Percentiles rank a stretch among this genome's conserved stretches.
These are phyloP conservation scores for Aspergillus indologenus DNA, from an alignment of 495 filamentous ascomycete species.

Conservation along the genomic window DNA sequence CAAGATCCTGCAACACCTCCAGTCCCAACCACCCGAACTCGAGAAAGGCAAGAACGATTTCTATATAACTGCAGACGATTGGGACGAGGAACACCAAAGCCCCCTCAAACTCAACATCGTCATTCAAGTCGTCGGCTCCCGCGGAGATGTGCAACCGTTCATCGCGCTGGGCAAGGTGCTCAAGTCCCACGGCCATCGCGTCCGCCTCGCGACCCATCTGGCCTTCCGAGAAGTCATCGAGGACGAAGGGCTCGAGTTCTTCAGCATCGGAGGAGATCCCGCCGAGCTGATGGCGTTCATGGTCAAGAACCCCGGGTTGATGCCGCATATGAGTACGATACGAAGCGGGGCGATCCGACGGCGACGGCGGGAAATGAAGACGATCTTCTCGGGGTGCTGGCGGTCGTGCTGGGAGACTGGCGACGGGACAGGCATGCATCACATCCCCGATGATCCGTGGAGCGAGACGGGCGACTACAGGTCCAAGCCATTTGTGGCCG, in stretches of 20 bases:
- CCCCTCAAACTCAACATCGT: conserved; percentile 65
- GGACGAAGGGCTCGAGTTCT: conserved; percentile 74
- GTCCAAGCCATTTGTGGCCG: conserved; percentile 65
- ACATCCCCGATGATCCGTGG: conserved; percentile 30
- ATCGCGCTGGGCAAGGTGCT: conserved; percentile 63
- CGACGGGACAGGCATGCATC: conserved; percentile 42
- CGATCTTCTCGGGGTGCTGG: conserved; percentile 78
- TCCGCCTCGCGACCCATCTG: conserved; percentile 73
- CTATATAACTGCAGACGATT: neutral
- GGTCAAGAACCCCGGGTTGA: conserved; percentile 80
- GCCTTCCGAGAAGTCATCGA: conserved; percentile 66
- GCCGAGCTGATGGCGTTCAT: conserved; percentile 81
- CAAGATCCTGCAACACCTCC: conserved; percentile 54
- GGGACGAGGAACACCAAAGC: conserved; percentile 44
- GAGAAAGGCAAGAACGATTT: neutral
- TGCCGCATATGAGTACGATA: conserved; percentile 66
- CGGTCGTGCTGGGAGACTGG: conserved; percentile 65
- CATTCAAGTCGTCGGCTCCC: conserved; percentile 74
- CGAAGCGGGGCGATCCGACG: conserved; percentile 64
- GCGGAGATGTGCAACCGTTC: conserved; percentile 79
- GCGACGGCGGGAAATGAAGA: conserved; percentile 63
- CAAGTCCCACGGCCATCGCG: conserved; percentile 67
- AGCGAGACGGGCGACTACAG: conserved; percentile 29
- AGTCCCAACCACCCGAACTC: conserved; percentile 47
- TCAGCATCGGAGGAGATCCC: conserved; percentile 75